Percentiles rank a stretch among this genome's conserved stretches.
Conservation (phyloP, 2,329 filamentous ascomycete genomes). For the Trichoderma gracile region DNA sequence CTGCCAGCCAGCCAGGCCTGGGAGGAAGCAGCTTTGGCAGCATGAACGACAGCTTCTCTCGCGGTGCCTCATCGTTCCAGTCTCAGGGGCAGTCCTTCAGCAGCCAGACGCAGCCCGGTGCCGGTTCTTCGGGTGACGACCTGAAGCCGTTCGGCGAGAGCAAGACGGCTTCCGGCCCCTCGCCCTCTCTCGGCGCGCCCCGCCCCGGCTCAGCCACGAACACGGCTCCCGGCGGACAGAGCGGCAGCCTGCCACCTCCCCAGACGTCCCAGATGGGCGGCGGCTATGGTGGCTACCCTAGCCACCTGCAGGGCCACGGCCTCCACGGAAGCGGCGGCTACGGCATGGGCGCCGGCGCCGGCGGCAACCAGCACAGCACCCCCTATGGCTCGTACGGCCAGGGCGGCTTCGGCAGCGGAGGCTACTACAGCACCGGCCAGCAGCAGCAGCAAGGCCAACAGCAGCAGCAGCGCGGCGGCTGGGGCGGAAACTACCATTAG, state of each 20-base stretch:
- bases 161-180: constrained; percentile 57
- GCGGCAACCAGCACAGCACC: constrained; percentile 55
- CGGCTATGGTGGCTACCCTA: constrained; percentile 56
- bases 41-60: constrained; percentile 57
- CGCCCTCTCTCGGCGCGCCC: constrained; percentile 56
- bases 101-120: constrained; percentile 50
- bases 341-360: constrained; percentile 54
- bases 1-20: constrained; percentile 52
- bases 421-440: constrained; percentile 48
- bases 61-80: constrained; percentile 54
- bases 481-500: constrained; percentile 62
- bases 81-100: constrained; percentile 57
- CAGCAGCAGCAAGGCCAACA: constrained; percentile 42
- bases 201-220: constrained; percentile 61
- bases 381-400: constrained; percentile 57
- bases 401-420: constrained; percentile 49
- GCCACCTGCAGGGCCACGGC: constrained; percentile 54
- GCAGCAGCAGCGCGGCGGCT: constrained; percentile 48
- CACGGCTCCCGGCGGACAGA: constrained; percentile 50
- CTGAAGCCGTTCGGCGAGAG: constrained; percentile 60
- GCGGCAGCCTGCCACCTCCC: constrained; percentile 56
- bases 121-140: constrained; percentile 50
- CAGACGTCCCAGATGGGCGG: constrained; percentile 57
- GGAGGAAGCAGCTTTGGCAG: constrained; percentile 54
- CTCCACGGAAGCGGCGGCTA: constrained; percentile 58